These are phyloP conservation scores for Extremus antarcticus DNA, from an alignment of 495 filamentous ascomycete genomes.

Conservation along the genomic window DNA sequence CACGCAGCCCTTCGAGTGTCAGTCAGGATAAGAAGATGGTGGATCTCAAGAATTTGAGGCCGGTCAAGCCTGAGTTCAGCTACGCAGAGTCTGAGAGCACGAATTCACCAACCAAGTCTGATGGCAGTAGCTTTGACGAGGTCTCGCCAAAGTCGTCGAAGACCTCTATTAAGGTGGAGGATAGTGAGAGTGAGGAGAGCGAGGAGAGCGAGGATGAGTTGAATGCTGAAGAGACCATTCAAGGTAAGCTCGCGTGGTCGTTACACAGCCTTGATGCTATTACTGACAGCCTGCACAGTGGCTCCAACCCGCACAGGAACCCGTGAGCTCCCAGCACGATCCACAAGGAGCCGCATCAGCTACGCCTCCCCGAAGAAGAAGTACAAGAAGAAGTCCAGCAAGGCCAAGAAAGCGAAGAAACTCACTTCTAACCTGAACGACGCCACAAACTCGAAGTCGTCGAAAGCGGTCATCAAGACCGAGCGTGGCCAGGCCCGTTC, in stretches of 20 bases:
- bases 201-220: slow-evolving; percentile 6
- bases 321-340: slow-evolving; percentile 11
- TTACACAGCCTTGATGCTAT: too few relatives aligned
- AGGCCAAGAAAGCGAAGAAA: slow-evolving; percentile 2
- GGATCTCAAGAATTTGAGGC: not conserved
- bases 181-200: not conserved
- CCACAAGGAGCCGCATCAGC: slow-evolving; percentile 10
- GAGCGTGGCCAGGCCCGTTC: slow-evolving; percentile 35
- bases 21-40: slow-evolving; percentile 4
- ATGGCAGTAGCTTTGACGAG: slow-evolving; percentile 5
- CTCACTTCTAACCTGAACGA: slow-evolving; percentile 15
- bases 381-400: slow-evolving; percentile 7
- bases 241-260: slow-evolving; percentile 1
- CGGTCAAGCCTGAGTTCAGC: not conserved
- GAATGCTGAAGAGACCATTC: slow-evolving; percentile 3
- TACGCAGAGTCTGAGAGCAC: slow-evolving; percentile 8
- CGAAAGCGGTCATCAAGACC: slow-evolving; percentile 21
- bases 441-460: not conserved
- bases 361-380: slow-evolving; percentile 5
- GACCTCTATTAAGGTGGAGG: slow-evolving; percentile 5
- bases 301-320: too few relatives aligned
- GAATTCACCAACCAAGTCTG: not conserved
- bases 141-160: slow-evolving; percentile 1
- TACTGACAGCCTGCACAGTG: too few relatives aligned
- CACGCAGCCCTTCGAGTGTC: not conserved